Evolutionary conservation across 306 rosid genomes (phyloP), one percentile per base, ranked within the genome.

Genomic region (Prunus padus): DNA sequence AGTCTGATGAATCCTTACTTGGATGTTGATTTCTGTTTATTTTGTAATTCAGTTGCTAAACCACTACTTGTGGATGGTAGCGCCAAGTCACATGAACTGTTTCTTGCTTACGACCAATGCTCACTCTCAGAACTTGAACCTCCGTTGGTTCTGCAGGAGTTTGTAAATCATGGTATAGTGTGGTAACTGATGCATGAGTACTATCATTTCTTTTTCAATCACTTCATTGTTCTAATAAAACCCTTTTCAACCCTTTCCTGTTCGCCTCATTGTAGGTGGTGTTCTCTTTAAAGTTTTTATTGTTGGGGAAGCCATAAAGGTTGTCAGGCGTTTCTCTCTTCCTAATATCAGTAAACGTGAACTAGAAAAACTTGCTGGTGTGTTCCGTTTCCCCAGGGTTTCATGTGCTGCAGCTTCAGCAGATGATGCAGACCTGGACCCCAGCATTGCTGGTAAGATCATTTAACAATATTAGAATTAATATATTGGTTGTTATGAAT

Each of bases 391-490:
- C 79, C 98, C 98, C 9, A 89, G 98, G 83, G 96, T 93, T 82
- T 93, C 98, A 77, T 88, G 92, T 80, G 98, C 98, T 72, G 96
- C 98, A 15, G 98, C 98, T 77, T 91, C 96, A 57, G 98, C 98
- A 67, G 98, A 93, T 73, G 97, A 86, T 79, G 97, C 98, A 11
- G 96, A 89, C 83, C 88, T 93, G 65, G 98, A 93, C 79, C 98
- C 98, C 67, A 74, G 44, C 82, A 75, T 93, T 78, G 92, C 89
- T 75, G 98, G 98, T 91, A 71, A 87, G 86, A 76, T 50, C 71
- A 71, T 55, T n/a, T 28, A 15, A 55, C 7, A 3, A 14, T 57
- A 2, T 49, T 3, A 28, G 5, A 2, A 22, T 73, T 45, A 60
- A 11, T 47, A 2, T 19, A 33, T 19, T 31, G 68, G 47, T 14